Base-by-base conservation (phyloP, 2,329 filamentous ascomycete species). In the Lasiodiplodia theobromae region DNA sequence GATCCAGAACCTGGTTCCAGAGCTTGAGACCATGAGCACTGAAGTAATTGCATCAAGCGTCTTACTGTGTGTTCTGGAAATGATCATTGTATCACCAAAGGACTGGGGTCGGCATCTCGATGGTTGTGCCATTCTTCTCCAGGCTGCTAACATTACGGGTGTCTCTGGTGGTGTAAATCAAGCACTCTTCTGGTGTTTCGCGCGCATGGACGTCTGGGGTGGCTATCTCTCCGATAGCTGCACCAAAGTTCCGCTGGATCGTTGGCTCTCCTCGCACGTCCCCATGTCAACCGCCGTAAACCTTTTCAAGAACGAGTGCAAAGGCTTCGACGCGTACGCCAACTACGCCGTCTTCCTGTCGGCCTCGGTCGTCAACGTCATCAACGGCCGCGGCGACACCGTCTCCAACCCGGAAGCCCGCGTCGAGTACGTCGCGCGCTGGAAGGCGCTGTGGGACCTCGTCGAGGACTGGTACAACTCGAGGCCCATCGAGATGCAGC, bases 321-420 rank as follows among this genome's bases (percentile, higher is more conserved):
- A 4, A 77, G 77, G 51, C 80, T 84, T 5, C 37, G 87, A 89
- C 71, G 87, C 86, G 81, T 83, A 87, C 70, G 87, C 87, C 38
- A 89, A 89, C 71, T 86, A 86, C 71, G 82, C 86, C 8, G 86
- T 89, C 2, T 89, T 86, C 70, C 80, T 89, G 1, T 85, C 82
- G 63, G 83, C 86, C 4, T 82, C 81, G 68, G 82, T 83, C 2
- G 72, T 79, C 5, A 75, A 78, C 12, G 66, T 70, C 16, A 71
- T 71, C 38, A 68, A 68, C 34, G 64, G 66, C 6, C 68, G 73
- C 1, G 71, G 76, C 38, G 74, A 77, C 38, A 73, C 71, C 0
- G 70, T 72, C 10, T 71, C 77, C 4, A 66, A 64, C 16, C 62
- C 44, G 18, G 53, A 69, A 12, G 54, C 47, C n/a, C 60, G 63